Conservation (phyloP, 257 asterid genomes). For the Coffea canephora region DNA sequence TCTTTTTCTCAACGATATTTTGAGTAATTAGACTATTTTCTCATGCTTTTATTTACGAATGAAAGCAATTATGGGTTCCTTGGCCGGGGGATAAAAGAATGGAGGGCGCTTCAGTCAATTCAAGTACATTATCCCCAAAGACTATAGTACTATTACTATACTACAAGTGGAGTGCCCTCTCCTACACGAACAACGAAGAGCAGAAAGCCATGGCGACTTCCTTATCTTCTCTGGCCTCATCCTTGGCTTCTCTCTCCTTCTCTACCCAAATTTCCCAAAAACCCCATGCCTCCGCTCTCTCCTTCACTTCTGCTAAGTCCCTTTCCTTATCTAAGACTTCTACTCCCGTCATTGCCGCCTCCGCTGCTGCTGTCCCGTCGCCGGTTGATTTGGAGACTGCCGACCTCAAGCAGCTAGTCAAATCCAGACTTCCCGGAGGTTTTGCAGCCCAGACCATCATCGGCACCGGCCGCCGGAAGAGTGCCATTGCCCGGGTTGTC, state of each 20-base stretch:
- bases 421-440: constrained; percentile 90
- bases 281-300: constrained; percentile 35
- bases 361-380: constrained; percentile 42
- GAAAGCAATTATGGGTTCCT: too few species aligned
- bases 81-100: too few species aligned
- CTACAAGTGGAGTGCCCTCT: background rate
- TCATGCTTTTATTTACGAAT: too few species aligned
- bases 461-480: constrained; percentile 91
- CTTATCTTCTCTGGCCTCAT: constrained; percentile 58
- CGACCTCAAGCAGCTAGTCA: constrained; percentile 62
- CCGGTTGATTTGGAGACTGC: constrained; percentile 43
- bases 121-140: constrained; percentile 10
- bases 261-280: constrained; percentile 65
- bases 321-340: constrained; percentile 36
- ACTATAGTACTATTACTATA: background rate
- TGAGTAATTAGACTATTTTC: too few species aligned
- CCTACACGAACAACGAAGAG: background rate
- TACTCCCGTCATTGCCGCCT: constrained; percentile 34
- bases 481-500: constrained; percentile 94
- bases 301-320: constrained; percentile 37
- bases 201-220: constrained; percentile 50
- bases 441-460: constrained; percentile 83
- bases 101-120: constrained; percentile 7
- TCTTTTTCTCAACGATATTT: too few species aligned
- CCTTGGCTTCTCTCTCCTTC: constrained; percentile 77